These are phyloP conservation scores for Leccinum boreale DNA, from an alignment of 768 basidiomycete genomes.

Conservation along the genomic window DNA sequence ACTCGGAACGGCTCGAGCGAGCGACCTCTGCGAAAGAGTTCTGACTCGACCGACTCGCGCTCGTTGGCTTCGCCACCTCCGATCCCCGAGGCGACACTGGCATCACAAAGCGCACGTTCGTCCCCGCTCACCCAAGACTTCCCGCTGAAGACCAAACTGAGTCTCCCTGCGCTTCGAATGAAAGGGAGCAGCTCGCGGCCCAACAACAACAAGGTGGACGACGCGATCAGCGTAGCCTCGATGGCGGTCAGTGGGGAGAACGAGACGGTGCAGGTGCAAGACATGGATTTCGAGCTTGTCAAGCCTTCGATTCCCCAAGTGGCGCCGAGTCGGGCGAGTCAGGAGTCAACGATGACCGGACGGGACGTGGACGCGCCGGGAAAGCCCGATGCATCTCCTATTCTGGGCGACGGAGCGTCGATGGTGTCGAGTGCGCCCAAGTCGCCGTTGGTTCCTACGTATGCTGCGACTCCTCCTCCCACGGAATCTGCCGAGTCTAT, in stretches of 20 bases:
- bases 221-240: constrained; percentile 26
- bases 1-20: constrained; percentile 20
- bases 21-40: constrained; percentile 16
- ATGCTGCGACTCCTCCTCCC: background rate
- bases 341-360: constrained; percentile 46
- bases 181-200: constrained; percentile 23
- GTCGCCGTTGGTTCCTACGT: constrained; percentile 21
- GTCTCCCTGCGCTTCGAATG: constrained; percentile 63
- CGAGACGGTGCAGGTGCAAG: constrained; percentile 70
- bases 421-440: constrained; percentile 32
- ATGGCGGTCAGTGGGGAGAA: constrained; percentile 30
- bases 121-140: constrained; percentile 29
- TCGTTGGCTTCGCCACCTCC: constrained; percentile 41
- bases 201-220: constrained; percentile 24
- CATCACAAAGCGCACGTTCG: constrained; percentile 29
- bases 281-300: constrained; percentile 80
- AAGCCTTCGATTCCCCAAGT: constrained; percentile 52
- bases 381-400: constrained; percentile 18
- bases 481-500: constrained; percentile 27
- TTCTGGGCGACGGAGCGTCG: constrained; percentile 42
- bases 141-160: constrained; percentile 58
- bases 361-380: constrained; percentile 19
- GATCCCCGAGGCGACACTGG: constrained; percentile 31
- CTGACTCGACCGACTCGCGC: constrained; percentile 31
- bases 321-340: constrained; percentile 41